Evolutionary conservation across 2,329 filamentous ascomycete species (phyloP).

Genomic region (Alternaria tenuissima): DNA sequence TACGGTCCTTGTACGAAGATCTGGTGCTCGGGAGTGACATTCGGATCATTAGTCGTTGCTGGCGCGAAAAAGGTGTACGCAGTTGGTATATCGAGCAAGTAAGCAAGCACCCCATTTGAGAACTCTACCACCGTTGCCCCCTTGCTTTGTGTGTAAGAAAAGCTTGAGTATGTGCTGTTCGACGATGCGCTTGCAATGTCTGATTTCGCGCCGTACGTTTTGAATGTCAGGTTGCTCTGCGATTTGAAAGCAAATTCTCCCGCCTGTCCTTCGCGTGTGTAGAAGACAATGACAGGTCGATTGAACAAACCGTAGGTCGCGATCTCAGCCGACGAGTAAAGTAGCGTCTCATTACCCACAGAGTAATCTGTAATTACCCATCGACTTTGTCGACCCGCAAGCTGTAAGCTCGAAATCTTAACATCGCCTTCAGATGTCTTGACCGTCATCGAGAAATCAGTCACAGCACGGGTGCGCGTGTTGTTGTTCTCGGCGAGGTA

Average conservation of each 20-base stretch:
- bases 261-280: constrained; percentile 58
- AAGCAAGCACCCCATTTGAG: constrained; percentile 59
- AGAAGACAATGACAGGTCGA: constrained; percentile 58
- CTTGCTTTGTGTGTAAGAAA: constrained; percentile 58
- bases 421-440: constrained; percentile 58
- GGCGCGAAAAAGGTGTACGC: constrained; percentile 67
- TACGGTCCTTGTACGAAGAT: constrained; percentile 44
- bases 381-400: constrained; percentile 63
- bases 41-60: constrained; percentile 56
- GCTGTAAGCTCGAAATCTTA: constrained; percentile 57
- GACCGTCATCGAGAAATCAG: constrained; percentile 58
- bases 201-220: constrained; percentile 52
- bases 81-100: constrained; percentile 62
- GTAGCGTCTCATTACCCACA: constrained; percentile 57
- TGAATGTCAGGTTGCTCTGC: constrained; percentile 51
- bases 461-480: constrained; percentile 56
- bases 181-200: constrained; percentile 41
- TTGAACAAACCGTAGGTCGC: constrained; percentile 61
- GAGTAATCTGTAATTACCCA: constrained; percentile 64
- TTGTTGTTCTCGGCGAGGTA: constrained; percentile 59
- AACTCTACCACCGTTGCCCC: constrained; percentile 60
- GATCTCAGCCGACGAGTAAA: constrained; percentile 63
- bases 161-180: constrained; percentile 33
- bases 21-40: constrained; percentile 57
- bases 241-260: constrained; percentile 61